Evolutionary conservation across 306 rosid genomes (phyloP).

Genomic region (Carpinus viminea): DNA sequence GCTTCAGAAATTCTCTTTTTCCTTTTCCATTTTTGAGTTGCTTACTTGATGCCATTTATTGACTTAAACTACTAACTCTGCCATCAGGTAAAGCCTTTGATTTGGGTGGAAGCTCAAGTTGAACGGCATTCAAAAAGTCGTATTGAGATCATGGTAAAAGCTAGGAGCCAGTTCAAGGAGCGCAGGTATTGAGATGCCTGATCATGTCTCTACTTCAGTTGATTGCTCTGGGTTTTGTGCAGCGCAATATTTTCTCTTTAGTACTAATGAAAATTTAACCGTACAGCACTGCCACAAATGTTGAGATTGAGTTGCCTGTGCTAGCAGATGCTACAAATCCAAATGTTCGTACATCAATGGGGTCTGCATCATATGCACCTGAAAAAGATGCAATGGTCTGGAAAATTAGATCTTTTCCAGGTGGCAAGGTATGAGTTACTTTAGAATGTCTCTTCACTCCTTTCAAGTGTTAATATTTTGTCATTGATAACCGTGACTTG

Average conservation of each 20-base stretch:
- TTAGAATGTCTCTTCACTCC: slow-evolving; percentile 20
- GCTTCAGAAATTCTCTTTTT: slow-evolving; percentile 12
- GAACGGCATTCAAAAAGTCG: slow-evolving; percentile 97
- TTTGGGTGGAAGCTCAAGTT: slow-evolving; percentile 97
- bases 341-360: slow-evolving; percentile 90
- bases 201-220: slow-evolving; percentile 15
- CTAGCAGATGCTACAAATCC: slow-evolving; percentile 93
- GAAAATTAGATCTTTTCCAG: slow-evolving; percentile 96
- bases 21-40: neutral
- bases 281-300: slow-evolving; percentile 90
- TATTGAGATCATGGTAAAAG: slow-evolving; percentile 87
- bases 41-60: slow-evolving; percentile 1
- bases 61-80: slow-evolving; percentile 4
- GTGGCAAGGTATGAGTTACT: slow-evolving; percentile 80
- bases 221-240: slow-evolving; percentile 14
- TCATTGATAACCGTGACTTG: neutral
- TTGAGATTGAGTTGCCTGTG: slow-evolving; percentile 92
- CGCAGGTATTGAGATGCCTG: slow-evolving; percentile 60
- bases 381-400: slow-evolving; percentile 87
- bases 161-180: slow-evolving; percentile 98
- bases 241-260: slow-evolving; percentile 20
- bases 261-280: slow-evolving; percentile 37
- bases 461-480: neutral
- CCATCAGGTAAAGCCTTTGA: slow-evolving; percentile 84
- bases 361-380: slow-evolving; percentile 96